phyloP scores from a whole-genome alignment of 352 stramenopile genomes.

The Pythium monospermum region DNA sequence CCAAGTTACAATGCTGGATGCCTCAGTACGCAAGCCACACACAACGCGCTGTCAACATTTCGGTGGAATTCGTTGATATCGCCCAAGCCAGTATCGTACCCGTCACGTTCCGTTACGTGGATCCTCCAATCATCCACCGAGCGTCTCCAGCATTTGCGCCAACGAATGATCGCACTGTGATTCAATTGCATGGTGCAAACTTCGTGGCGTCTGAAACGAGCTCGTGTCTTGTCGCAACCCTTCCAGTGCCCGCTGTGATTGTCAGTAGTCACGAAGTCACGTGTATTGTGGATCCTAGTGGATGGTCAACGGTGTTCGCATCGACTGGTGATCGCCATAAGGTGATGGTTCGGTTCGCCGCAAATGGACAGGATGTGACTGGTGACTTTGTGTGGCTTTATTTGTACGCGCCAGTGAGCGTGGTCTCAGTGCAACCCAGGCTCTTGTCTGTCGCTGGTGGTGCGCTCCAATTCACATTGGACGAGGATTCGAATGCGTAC shows the following conservation, averaged over 20 bases:
- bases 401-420: not conserved
- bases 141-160: not conserved
- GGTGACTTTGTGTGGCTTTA: not conserved
- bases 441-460: not conserved
- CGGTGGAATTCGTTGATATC: not conserved
- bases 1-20: conserved; percentile 3
- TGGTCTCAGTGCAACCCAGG: not conserved
- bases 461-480: not conserved
- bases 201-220: not conserved
- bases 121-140: conserved; percentile 2
- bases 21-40: conserved; percentile 1
- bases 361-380: conserved; percentile 5
- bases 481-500: not conserved
- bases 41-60: not conserved
- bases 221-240: conserved; percentile 5
- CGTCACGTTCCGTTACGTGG: conserved; percentile 11
- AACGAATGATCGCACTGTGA: not conserved
- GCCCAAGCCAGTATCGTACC: not conserved
- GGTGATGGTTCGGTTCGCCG: not conserved
- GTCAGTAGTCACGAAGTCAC: conserved; percentile 5
- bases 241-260: conserved; percentile 3
- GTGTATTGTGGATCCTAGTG: conserved; percentile 9
- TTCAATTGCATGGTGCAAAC: conserved; percentile 4
- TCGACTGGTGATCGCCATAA: too few relatives aligned
- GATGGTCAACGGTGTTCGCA: not conserved